These are phyloP conservation scores for Salmacisia buchloeana DNA, from an alignment of 1,284 basidiomycete genomes.

Conservation along the genomic window DNA sequence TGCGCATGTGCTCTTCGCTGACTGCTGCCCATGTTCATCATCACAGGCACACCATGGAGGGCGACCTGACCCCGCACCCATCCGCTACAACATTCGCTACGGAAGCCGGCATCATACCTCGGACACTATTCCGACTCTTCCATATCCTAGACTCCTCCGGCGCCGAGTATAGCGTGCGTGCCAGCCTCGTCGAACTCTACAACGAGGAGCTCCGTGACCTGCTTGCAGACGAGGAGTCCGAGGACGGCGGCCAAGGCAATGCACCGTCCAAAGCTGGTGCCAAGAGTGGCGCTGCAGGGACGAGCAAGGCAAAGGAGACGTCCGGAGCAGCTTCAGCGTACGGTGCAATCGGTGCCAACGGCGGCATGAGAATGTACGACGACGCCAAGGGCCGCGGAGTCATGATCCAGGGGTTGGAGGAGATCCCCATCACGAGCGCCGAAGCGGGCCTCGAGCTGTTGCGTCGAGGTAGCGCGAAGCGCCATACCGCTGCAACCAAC, in stretches of 20 bases:
- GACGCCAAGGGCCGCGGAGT: neutral
- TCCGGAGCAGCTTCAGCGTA: neutral
- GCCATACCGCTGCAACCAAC: slow-evolving; percentile 92
- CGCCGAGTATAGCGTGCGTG: slow-evolving; percentile 81
- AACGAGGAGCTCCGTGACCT: slow-evolving; percentile 79
- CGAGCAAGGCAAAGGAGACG: neutral
- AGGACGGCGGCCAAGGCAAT: neutral
- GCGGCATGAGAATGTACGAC: neutral
- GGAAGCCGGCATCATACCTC: slow-evolving; percentile 95
- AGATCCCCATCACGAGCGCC: slow-evolving; percentile 75
- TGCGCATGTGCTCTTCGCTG: neutral
- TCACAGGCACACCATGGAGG: slow-evolving; percentile 46
- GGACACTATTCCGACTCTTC: slow-evolving; percentile 86
- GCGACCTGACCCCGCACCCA: slow-evolving; percentile 33
- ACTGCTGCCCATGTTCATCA: neutral
- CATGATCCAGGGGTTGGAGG: slow-evolving; percentile 74
- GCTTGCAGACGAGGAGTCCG: slow-evolving; percentile 57
- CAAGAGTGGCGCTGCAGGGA: neutral
- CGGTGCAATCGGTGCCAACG: neutral
- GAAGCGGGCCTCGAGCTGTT: slow-evolving; percentile 79
- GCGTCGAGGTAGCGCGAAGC: slow-evolving; percentile 77
- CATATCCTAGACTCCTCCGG: slow-evolving; percentile 69
- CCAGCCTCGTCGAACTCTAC: slow-evolving; percentile 95
- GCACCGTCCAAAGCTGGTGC: neutral
- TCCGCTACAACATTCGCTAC: slow-evolving; percentile 74